Evolutionary conservation across 148 eudicot genomes (phyloP), one percentile per base, ranked within the genome.

Genomic region (Camellia lanceoleosa): DNA sequence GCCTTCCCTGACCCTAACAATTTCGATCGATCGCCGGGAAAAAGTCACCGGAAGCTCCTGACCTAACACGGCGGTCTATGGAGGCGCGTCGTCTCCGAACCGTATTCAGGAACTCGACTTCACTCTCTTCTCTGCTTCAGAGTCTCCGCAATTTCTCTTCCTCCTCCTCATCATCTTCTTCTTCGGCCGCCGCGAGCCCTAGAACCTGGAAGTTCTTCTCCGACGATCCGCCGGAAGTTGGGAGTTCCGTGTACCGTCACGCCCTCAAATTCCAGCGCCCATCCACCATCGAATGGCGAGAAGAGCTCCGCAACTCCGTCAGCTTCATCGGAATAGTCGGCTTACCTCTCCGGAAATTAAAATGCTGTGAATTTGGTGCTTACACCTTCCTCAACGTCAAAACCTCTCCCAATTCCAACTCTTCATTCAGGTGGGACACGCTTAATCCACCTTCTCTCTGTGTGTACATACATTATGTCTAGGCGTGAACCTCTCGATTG

Each of bases 311-410:
- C 4, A 86, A 90, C 84, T 84, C 86, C 8, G 87, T 78, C n/a
- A 85, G 87, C 78, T 83, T 88, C 16, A 90, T 90, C 38, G 92
- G 92, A 12, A 80, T 78, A 3, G 85, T 90, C 3, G 79, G 52
- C 18, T 38, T 13, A 43, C 88, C 85, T n/a, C 65, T 71, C 13
- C 68, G 38, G 75, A 14, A 9, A 64, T 4, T 58, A 8, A 77
- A 75, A 0, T n/a, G 23, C 4, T 8, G 1, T 20, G 2, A 2
- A 2, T 42, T 83, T 15, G 87, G 92, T 13, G 87, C 78, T 68
- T 19, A 75, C 42, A 83, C 92, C 23, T 0, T 3, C 3, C 89
- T 88, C 75, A 74, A 58, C 2, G 87, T 88, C 63, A 80, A 80
- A 47, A 38, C 82, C 65, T 80, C 78, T 19, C 70, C 76, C 19